Percentiles rank a stretch among this genome's conserved stretches.
phyloP scores from a whole-genome alignment of 176 grass and related monocot species.

The Carex littledalei region DNA sequence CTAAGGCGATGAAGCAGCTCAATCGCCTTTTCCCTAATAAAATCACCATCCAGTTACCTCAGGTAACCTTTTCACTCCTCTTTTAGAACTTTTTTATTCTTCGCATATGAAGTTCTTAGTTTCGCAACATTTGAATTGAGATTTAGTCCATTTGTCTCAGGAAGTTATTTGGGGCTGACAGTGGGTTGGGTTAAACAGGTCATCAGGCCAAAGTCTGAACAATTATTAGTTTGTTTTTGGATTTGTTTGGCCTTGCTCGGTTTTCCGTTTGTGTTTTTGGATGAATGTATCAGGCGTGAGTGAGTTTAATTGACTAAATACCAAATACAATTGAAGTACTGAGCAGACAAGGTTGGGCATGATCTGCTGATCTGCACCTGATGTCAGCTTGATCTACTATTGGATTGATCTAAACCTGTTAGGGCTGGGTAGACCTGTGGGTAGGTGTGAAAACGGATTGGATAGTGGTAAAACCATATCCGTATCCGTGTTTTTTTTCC shows the following conservation, averaged over 20 bases:
- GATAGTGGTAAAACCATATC: too few relatives aligned
- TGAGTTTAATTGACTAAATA: not conserved
- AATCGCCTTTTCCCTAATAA: slow-evolving; percentile 95
- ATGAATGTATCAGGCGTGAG: not conserved
- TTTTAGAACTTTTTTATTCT: slow-evolving; percentile 3
- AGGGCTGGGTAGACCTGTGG: not conserved
- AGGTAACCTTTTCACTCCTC: slow-evolving; percentile 43
- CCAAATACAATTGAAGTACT: not conserved
- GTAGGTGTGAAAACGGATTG: too few relatives aligned
- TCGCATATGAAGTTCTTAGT: slow-evolving; percentile 9
- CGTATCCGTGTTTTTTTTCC: too few relatives aligned
- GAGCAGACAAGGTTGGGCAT: not conserved
- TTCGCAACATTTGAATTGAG: not conserved
- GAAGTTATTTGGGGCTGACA: not conserved
- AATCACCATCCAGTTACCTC: slow-evolving; percentile 88
- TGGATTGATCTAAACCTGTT: not conserved
- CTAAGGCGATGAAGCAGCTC: slow-evolving; percentile 93
- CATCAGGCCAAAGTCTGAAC: not conserved
- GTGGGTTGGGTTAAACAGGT: not conserved
- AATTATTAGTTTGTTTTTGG: not conserved
- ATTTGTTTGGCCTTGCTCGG: not conserved
- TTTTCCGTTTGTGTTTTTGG: not conserved
- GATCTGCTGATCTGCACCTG: not conserved
- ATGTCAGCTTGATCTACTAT: not conserved
- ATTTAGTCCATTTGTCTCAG: not conserved